These are phyloP conservation scores for Platismatia glauca DNA, from an alignment of 495 filamentous ascomycete genomes.

Conservation along the genomic window DNA sequence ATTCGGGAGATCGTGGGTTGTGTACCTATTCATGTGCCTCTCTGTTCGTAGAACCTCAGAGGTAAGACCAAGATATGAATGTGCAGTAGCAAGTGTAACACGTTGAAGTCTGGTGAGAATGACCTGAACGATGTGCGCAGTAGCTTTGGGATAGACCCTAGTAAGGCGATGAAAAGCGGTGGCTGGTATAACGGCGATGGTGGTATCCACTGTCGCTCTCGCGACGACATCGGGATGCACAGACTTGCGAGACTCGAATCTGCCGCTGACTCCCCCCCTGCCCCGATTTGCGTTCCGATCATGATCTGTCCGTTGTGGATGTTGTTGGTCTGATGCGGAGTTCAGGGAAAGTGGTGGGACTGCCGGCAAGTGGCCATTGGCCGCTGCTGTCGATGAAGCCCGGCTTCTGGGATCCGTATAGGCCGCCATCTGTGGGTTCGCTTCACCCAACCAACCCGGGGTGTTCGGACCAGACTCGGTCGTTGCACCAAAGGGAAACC, in stretches of 20 bases:
- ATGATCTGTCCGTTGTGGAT: conserved; percentile 21
- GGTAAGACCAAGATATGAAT: conserved; percentile 85
- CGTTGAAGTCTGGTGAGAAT: conserved; percentile 89
- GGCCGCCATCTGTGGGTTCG: conserved; percentile 26
- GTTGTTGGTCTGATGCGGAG: conserved; percentile 28
- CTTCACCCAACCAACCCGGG: conserved; percentile 34
- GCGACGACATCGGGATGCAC: conserved; percentile 96
- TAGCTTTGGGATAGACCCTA: conserved; percentile 90
- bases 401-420: conserved; percentile 18
- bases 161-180: conserved; percentile 91
- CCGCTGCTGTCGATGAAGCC: conserved; percentile 17
- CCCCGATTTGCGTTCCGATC: conserved; percentile 8
- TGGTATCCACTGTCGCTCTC: conserved; percentile 92
- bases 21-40: conserved; percentile 83
- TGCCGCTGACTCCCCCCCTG: conserved; percentile 4
- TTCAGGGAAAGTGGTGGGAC: conserved; percentile 74
- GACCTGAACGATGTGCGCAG: conserved; percentile 94
- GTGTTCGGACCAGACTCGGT: conserved; percentile 41
- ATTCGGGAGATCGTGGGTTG: conserved; percentile 84
- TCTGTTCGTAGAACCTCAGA: conserved; percentile 87
- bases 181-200: conserved; percentile 95
- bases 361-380: conserved; percentile 33
- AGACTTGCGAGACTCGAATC: conserved; percentile 47
- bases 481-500: conserved; percentile 28
- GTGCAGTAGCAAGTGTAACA: conserved; percentile 87